Evolutionary conservation across 371 early-diverging fungal genomes (phyloP).

Genomic region (Synchytrium microbalum): DNA sequence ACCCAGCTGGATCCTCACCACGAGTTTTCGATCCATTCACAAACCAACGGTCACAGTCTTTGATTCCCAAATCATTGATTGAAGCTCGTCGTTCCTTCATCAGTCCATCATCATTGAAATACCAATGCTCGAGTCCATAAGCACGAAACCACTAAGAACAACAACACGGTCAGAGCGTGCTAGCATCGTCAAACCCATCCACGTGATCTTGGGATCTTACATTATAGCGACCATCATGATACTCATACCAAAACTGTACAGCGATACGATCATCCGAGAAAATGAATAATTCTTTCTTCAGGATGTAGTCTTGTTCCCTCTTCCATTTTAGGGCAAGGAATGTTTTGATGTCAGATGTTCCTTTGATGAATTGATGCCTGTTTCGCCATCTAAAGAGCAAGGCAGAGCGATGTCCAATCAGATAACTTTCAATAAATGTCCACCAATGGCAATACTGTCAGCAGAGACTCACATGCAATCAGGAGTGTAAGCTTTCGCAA

Average conservation of each 20-base stretch:
- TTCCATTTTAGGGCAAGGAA: conserved; percentile 32
- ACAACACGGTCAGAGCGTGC: no score
- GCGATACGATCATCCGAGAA: conserved; percentile 34
- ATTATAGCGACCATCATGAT: conserved; percentile 20
- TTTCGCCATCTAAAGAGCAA: no score
- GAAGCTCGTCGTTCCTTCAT: conserved; percentile 34
- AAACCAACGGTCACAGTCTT: conserved; percentile 27
- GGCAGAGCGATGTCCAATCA: no score
- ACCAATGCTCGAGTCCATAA: conserved; percentile 37
- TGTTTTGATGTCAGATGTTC: conserved; percentile 20
- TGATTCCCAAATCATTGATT: conserved; percentile 29
- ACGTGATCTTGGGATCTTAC: no score
- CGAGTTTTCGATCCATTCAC: no score
- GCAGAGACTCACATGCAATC: conserved; percentile 27
- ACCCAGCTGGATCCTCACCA: no score
- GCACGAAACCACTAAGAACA: neutral
- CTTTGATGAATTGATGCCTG: conserved; percentile 28
- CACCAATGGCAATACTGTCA: no score
- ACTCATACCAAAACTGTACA: conserved; percentile 42
- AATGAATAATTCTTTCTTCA: conserved; percentile 36
- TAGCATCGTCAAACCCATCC: no score
- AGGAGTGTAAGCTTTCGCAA: conserved; percentile 29
- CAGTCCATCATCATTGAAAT: conserved; percentile 27
- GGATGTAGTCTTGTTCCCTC: conserved; percentile 29
- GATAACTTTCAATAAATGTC: no score